Percentiles rank a stretch among this genome's conserved stretches.
Conservation (phyloP, 352 stramenopile species). For the Hyaloperonospora arabidopsidis region DNA sequence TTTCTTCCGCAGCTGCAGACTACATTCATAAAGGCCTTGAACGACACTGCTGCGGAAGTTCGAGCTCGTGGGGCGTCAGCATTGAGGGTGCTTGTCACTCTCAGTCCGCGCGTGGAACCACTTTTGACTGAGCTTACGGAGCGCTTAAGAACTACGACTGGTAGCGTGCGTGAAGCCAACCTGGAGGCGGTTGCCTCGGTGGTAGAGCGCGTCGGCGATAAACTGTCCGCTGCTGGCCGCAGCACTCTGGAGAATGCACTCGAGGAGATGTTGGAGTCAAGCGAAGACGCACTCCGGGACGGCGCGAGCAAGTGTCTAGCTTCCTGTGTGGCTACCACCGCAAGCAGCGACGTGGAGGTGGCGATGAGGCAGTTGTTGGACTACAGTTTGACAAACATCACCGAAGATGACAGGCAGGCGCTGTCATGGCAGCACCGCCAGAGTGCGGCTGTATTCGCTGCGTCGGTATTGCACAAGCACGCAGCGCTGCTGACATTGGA, state of each 20-base stretch:
- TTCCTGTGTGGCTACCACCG: conserved; percentile 43
- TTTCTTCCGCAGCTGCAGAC: conserved; percentile 99
- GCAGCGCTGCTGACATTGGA: conserved; percentile 28
- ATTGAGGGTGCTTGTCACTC: conserved; percentile 89
- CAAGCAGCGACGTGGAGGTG: conserved; percentile 24
- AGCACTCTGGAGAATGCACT: conserved; percentile 51
- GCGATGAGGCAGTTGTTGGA: conserved; percentile 31
- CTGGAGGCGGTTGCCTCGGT: conserved; percentile 61
- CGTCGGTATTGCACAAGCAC: conserved; percentile 43
- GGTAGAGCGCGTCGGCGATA: conserved; percentile 55
- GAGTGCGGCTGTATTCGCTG: conserved; percentile 52
- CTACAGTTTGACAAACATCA: conserved; percentile 43
- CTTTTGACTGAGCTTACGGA: conserved; percentile 93
- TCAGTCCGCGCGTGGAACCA: conserved; percentile 93
- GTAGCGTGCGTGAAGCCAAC: conserved; percentile 73
- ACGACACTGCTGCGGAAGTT: conserved; percentile 92
- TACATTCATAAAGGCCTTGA: conserved; percentile 99
- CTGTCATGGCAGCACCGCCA: conserved; percentile 53
- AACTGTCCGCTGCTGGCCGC: conserved; percentile 52
- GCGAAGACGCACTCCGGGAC: conserved; percentile 56
- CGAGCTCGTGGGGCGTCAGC: conserved; percentile 86
- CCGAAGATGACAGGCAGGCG: conserved; percentile 29
- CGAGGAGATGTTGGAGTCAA: conserved; percentile 51
- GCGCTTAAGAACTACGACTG: conserved; percentile 52
- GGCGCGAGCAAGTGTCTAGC: conserved; percentile 66